These are phyloP conservation scores for Malus sylvestris DNA, from an alignment of 306 rosid genomes.

Conservation along the genomic window DNA sequence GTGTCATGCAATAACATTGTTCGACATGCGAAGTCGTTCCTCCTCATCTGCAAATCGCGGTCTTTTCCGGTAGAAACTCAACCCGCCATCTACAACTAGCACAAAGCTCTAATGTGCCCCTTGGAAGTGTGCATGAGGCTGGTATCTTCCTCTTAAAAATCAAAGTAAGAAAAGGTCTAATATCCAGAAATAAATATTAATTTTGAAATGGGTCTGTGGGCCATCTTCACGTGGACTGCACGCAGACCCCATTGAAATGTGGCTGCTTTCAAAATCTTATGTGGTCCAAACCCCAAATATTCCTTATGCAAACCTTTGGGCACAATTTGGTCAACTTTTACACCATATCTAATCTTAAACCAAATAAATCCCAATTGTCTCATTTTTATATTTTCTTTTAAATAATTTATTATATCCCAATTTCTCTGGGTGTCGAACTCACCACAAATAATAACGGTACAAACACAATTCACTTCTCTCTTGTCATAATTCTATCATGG, in stretches of 20 bases:
- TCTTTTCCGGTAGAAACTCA: background rate
- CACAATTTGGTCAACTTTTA: background rate
- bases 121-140: background rate
- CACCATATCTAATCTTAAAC: background rate
- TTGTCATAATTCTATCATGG: no score
- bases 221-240: slow-evolving; percentile 33
- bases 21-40: no score
- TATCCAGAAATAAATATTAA: background rate
- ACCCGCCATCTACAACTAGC: background rate
- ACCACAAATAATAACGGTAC: no score
- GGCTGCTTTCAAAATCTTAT: background rate
- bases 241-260: slow-evolving; percentile 9
- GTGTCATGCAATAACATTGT: background rate
- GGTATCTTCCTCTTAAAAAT: background rate
- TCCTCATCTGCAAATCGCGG: no score
- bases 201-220: background rate
- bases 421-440: background rate
- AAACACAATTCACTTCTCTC: no score
- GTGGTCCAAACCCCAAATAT: slow-evolving; percentile 6
- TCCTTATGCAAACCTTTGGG: background rate
- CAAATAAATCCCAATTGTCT: background rate
- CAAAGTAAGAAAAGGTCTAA: background rate
- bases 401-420: background rate
- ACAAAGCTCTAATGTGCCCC: background rate
- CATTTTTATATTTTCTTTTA: background rate